Percentiles rank a stretch among this genome's conserved stretches.
phyloP scores from a whole-genome alignment of 768 basidiomycete genomes.

The Russula virescens region DNA sequence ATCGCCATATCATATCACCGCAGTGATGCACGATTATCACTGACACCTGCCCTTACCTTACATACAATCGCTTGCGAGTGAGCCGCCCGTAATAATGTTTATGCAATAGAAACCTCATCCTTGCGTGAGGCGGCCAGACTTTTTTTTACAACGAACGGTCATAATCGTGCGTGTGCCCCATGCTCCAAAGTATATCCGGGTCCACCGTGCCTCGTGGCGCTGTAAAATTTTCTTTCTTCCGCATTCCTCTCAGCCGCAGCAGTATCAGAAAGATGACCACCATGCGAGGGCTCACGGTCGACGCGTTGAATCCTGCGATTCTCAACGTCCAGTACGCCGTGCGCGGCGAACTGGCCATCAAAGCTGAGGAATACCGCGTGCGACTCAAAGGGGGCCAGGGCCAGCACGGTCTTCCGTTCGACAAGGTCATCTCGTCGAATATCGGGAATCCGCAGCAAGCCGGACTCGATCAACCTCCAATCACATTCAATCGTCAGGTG shows the following conservation, averaged over 20 bases:
- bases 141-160: too few species aligned
- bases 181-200: neutral
- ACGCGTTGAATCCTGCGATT: conserved; percentile 77
- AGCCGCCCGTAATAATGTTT: too few species aligned
- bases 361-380: conserved; percentile 78
- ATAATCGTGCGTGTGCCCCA: neutral
- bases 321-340: conserved; percentile 94
- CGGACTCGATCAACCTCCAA: conserved; percentile 86
- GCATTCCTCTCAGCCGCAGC: neutral
- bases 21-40: too few species aligned
- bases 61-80: too few species aligned
- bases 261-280: neutral
- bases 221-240: neutral
- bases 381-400: conserved; percentile 50
- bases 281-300: conserved; percentile 48
- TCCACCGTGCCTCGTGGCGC: conserved; percentile 1
- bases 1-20: too few species aligned
- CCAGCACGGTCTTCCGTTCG: conserved; percentile 76
- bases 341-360: conserved; percentile 93
- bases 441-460: conserved; percentile 98
- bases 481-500: conserved; percentile 91
- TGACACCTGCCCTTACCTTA: too few species aligned
- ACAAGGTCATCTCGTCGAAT: conserved; percentile 86
- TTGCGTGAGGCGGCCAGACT: too few species aligned
- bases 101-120: too few species aligned